Conservation (phyloP, 2,329 filamentous ascomycete genomes). For the Trichoderma pleuroti region DNA sequence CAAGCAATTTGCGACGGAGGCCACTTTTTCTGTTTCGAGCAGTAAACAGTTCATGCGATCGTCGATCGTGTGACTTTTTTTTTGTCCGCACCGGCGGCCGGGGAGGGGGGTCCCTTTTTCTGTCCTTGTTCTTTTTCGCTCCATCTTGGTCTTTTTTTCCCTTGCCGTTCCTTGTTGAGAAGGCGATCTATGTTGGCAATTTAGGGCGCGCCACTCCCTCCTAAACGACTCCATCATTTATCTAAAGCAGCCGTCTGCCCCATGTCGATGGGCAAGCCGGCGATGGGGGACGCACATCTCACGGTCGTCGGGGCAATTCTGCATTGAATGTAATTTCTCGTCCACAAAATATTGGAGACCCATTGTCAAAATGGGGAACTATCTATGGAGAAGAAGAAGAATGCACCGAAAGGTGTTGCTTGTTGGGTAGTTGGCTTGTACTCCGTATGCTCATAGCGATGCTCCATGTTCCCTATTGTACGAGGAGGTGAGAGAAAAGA, state of each 20-base stretch:
- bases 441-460: background rate
- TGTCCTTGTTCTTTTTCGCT: background rate
- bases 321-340: slow-evolving; percentile 16
- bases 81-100: background rate
- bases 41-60: slow-evolving; percentile 17
- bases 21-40: slow-evolving; percentile 16
- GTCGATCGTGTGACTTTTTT: slow-evolving; percentile 17
- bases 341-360: background rate
- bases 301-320: background rate
- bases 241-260: background rate
- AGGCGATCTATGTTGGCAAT: slow-evolving; percentile 2
- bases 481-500: background rate
- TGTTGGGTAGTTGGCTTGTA: too few relatives aligned
- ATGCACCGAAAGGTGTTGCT: background rate
- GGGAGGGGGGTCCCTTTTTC: background rate
- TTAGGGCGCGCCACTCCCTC: background rate
- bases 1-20: slow-evolving; percentile 15
- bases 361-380: background rate
- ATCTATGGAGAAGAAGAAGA: background rate
- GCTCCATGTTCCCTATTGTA: background rate
- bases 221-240: background rate
- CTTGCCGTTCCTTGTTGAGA: background rate
- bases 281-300: background rate
- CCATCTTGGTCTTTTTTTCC: too few relatives aligned
- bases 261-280: slow-evolving; percentile 4